Base-by-base conservation (phyloP, 768 basidiomycete genomes). In the Rhizopogon roseolus region DNA sequence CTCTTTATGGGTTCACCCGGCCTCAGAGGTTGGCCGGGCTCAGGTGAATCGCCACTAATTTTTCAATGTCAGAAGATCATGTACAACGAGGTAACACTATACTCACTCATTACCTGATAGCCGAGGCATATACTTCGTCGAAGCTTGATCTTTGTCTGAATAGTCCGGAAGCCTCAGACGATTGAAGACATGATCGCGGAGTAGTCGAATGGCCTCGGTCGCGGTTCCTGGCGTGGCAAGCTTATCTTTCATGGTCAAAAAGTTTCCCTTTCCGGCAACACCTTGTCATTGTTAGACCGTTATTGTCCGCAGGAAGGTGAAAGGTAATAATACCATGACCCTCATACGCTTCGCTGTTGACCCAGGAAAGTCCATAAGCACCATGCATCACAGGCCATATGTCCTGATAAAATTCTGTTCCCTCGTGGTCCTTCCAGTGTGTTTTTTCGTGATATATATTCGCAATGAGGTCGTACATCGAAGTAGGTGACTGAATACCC, bases 391-490 rank as follows among this genome's bases (percentile, higher is more conserved):
- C 57, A 1, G 67, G 68, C 67, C 65, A 66, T 27, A 73, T 71
- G 39, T 72, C 60, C 6, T 57, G 50, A 52, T 66, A 69, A 59
- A 62, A 71, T 17, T 60, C 54, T 6, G 62, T 54, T 2, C 32
- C 10, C 6, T 59, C 54, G 27, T 58, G 52, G 19, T 59, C 58
- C 34, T 58, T 17, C 11, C 51, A 54, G 42, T 55, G 44, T 42
- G 44, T 53, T 3, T 51, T 36, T 34, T 59, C 45, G 32, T 65
- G 52, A 42, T 69, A 70, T 25, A 70, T 54, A 34, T 71, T 59
- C 51, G 65, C 68, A 36, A 71, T 59, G 40, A 69, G 41, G 52
- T 71, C 67, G 45, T 67, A 71, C 34, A 71, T 54, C 4, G 67
- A 60, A 3, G 68, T 68, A 14, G 71, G 65, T 1, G 64, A 54